These are phyloP conservation scores for Crithidia acanthocephali DNA, from an alignment of 208 protist species.

Conservation along the genomic window DNA sequence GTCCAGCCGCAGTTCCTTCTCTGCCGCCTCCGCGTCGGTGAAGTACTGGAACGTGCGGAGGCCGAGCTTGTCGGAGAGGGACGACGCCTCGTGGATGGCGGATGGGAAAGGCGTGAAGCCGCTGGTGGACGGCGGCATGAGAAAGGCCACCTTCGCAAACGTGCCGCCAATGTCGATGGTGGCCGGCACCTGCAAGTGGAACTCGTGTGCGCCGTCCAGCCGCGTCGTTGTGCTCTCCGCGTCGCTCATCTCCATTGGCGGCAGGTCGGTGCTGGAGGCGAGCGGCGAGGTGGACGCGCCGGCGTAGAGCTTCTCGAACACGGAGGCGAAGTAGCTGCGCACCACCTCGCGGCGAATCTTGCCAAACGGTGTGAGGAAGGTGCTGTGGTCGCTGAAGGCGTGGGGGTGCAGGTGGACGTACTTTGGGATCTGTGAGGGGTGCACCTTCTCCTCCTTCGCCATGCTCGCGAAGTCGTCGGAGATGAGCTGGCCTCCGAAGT, in stretches of 20 bases:
- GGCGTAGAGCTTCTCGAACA: constrained; percentile 69
- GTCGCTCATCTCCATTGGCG: constrained; percentile 38
- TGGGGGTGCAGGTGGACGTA: constrained; percentile 90
- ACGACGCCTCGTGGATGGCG: constrained; percentile 72
- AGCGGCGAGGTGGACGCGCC: constrained; percentile 26
- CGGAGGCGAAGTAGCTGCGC: constrained; percentile 69
- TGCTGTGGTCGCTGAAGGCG: constrained; percentile 78
- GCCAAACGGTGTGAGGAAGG: constrained; percentile 80
- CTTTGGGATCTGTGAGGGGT: constrained; percentile 61
- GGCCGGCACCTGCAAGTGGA: constrained; percentile 61
- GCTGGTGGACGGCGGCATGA: constrained; percentile 56
- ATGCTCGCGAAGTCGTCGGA: constrained; percentile 63
- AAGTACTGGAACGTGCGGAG: constrained; percentile 74
- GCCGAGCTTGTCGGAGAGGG: constrained; percentile 69
- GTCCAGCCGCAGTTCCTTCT: constrained; percentile 41
- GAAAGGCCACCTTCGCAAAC: constrained; percentile 89
- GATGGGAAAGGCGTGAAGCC: constrained; percentile 32
- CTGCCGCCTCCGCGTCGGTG: constrained; percentile 35
- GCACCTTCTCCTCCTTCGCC: constrained; percentile 55
- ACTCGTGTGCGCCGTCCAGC: constrained; percentile 1
- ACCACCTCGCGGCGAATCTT: constrained; percentile 65
- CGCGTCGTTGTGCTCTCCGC: constrained; percentile 32
- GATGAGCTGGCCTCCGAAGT: constrained; percentile 65
- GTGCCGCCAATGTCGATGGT: constrained; percentile 92
- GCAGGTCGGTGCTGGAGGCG: constrained; percentile 14